phyloP scores from a whole-genome alignment of 352 stramenopile species.

The Discostella stelligera region DNA sequence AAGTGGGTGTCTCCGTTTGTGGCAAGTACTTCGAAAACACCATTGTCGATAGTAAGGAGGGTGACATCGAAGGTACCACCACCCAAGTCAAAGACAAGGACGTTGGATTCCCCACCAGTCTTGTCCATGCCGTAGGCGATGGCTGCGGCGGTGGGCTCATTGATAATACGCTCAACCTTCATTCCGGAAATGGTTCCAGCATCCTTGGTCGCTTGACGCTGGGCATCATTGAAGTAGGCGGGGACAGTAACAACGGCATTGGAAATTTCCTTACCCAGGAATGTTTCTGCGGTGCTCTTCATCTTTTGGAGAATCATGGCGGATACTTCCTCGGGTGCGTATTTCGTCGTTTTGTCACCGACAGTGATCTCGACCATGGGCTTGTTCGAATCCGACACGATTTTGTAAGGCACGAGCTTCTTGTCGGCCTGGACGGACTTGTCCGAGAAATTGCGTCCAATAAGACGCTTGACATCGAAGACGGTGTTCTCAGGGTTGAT shows the following conservation, averaged over 20 bases:
- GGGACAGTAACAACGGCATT: conserved; percentile 98
- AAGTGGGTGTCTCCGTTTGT: conserved; percentile 99
- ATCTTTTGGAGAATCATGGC: conserved; percentile 99
- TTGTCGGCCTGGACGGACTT: conserved; percentile 87
- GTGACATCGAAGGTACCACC: conserved; percentile 97
- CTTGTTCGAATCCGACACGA: conserved; percentile 91
- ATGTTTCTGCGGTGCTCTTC: conserved; percentile 98
- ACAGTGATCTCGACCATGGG: conserved; percentile 90
- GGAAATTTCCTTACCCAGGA: conserved; percentile 94
- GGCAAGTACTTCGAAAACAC: conserved; percentile 97
- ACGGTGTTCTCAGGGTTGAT: conserved; percentile 99
- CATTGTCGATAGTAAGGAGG: conserved; percentile 96
- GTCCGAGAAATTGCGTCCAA: conserved; percentile 95
- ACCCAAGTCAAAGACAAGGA: conserved; percentile 91
- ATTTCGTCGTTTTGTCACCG: conserved; percentile 90
- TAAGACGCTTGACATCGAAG: conserved; percentile 99
- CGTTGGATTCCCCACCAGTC: conserved; percentile 88
- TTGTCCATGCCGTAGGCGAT: conserved; percentile 93
- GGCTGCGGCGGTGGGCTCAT: conserved; percentile 96
- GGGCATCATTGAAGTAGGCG: conserved; percentile 99
- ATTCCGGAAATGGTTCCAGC: conserved; percentile 97
- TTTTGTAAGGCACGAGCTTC: conserved; percentile 90
- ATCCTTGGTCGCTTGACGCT: conserved; percentile 99
- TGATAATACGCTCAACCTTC: conserved; percentile 99
- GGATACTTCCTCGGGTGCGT: conserved; percentile 98